Evolutionary conservation across 2,329 filamentous ascomycete genomes (phyloP).

Genomic region (Penicillium italicum): DNA sequence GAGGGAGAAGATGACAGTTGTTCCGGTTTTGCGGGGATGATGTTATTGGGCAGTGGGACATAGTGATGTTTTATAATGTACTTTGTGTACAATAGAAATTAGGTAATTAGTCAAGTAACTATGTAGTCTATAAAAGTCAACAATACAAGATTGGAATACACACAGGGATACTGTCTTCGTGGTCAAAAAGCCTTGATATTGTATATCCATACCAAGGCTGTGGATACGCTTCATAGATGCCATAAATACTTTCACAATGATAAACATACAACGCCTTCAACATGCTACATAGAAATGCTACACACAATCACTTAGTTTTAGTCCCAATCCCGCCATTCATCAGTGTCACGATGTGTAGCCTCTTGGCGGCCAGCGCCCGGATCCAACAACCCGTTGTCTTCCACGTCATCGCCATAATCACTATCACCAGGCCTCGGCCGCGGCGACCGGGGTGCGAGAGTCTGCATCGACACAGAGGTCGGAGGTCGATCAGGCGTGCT

Average conservation of each 20-base stretch:
- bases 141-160: too few species aligned
- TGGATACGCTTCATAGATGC: neutral
- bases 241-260: neutral
- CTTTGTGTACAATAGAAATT: too few species aligned
- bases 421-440: constrained; percentile 35
- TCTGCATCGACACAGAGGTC: constrained; percentile 45
- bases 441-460: constrained; percentile 40
- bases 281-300: constrained; percentile 1
- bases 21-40: neutral
- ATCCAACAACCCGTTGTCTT: constrained; percentile 22
- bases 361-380: constrained; percentile 14
- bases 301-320: constrained; percentile 24
- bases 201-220: neutral
- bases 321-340: constrained; percentile 45
- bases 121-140: too few species aligned
- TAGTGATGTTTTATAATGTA: too few species aligned
- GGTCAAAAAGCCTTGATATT: neutral
- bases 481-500: constrained; percentile 32
- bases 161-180: neutral
- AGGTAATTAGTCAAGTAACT: too few species aligned
- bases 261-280: constrained; percentile 3
- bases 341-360: constrained; percentile 16
- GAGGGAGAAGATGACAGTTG: neutral
- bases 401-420: constrained; percentile 32
- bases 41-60: neutral